Conservation (phyloP, 495 filamentous ascomycete species). For the Lineolata rhizophorae region DNA sequence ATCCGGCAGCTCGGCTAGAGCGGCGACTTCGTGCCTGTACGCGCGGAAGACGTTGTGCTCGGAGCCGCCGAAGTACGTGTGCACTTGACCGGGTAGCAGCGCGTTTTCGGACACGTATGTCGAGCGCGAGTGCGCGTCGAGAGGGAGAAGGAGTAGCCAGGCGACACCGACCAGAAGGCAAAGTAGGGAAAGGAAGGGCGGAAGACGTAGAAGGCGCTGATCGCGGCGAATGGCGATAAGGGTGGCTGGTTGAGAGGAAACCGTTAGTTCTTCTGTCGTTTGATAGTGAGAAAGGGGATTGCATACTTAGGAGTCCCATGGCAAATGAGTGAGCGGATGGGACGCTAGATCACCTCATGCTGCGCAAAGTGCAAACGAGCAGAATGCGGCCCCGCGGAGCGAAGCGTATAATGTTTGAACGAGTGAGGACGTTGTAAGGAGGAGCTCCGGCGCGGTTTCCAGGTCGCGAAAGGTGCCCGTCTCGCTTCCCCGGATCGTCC, state of each 20-base stretch:
- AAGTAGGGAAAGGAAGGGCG: slow-evolving; percentile 67
- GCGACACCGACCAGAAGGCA: slow-evolving; percentile 72
- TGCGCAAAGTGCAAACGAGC: too few species aligned
- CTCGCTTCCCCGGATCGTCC: too few species aligned
- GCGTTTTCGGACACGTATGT: slow-evolving; percentile 98
- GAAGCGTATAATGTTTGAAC: too few species aligned
- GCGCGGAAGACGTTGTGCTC: slow-evolving; percentile 90
- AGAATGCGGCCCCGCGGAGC: too few species aligned
- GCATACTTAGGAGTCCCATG: neutral
- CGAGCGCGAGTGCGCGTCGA: slow-evolving; percentile 72
- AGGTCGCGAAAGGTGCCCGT: too few species aligned
- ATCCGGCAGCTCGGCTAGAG: slow-evolving; percentile 7
- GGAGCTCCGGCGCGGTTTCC: too few species aligned
- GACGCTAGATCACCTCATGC: too few species aligned
- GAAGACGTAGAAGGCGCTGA: slow-evolving; percentile 45
- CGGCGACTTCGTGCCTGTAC: slow-evolving; percentile 59
- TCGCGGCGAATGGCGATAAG: slow-evolving; percentile 34
- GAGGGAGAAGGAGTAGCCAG: slow-evolving; percentile 84
- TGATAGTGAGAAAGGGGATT: too few species aligned
- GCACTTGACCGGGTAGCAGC: slow-evolving; percentile 82
- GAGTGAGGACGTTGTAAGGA: too few species aligned
- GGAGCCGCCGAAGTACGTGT: slow-evolving; percentile 90
- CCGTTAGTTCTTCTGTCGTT: neutral
- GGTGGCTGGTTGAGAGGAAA: slow-evolving; percentile 4
- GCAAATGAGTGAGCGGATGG: too few species aligned